Evolutionary conservation across 2,329 filamentous ascomycete species (phyloP).

Genomic region (Penicillium sp.): DNA sequence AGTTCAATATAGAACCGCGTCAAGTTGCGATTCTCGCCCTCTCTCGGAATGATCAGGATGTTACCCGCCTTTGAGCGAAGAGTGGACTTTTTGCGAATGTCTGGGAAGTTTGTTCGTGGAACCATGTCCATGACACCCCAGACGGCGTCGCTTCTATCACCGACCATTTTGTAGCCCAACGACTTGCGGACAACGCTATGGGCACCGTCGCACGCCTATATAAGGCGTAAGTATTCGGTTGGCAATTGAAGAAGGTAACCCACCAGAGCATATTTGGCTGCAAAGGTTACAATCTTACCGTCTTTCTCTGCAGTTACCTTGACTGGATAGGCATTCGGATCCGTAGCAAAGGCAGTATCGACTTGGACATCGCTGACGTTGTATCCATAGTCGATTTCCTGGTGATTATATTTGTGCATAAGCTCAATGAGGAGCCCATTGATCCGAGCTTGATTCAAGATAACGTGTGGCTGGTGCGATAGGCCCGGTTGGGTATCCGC

Average conservation of each 20-base stretch:
- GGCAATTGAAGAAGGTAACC: conserved; percentile 18
- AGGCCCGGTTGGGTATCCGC: conserved; percentile 53
- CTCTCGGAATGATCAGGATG: conserved; percentile 50
- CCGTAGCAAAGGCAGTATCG: conserved; percentile 38
- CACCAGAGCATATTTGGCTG: conserved; percentile 51
- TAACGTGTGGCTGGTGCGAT: conserved; percentile 53
- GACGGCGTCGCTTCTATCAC: conserved; percentile 53
- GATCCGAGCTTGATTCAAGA: conserved; percentile 53
- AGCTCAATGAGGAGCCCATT: conserved; percentile 52
- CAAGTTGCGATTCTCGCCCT: conserved; percentile 51
- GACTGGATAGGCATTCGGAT: conserved; percentile 43
- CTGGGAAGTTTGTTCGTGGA: conserved; percentile 47
- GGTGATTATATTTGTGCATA: conserved; percentile 42
- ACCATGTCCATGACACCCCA: conserved; percentile 55
- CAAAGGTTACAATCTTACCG: conserved; percentile 39
- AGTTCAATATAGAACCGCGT: conserved; percentile 61
- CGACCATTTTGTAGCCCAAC: conserved; percentile 52
- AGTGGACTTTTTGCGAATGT: conserved; percentile 49
- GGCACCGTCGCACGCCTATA: conserved; percentile 47
- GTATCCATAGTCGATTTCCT: conserved; percentile 53
- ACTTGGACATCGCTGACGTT: conserved; percentile 50
- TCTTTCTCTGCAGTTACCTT: conserved; percentile 42
- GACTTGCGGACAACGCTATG: conserved; percentile 39
- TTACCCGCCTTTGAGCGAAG: conserved; percentile 46
- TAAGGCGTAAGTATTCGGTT: conserved; percentile 1